phyloP scores from a whole-genome alignment of 2,329 filamentous ascomycete genomes.

The Ramichloridium luteum region DNA sequence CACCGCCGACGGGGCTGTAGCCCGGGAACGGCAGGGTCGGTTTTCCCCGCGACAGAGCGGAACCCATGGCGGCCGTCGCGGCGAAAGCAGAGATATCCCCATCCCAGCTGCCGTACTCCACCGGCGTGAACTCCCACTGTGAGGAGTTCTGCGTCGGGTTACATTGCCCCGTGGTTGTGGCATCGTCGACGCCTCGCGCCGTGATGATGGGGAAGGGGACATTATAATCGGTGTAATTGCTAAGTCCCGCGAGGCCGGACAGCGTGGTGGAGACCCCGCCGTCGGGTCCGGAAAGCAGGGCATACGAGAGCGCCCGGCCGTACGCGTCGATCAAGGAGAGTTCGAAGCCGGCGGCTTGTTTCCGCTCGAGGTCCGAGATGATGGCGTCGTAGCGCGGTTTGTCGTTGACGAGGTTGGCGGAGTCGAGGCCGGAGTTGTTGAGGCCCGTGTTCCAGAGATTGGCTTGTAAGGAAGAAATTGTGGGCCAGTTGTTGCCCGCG shows the following conservation, averaged over 20 bases:
- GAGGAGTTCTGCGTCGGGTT: constrained; percentile 39
- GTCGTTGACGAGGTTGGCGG: constrained; percentile 19
- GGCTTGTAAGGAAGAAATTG: constrained; percentile 28
- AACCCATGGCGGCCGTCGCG: constrained; percentile 48
- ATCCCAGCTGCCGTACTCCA: constrained; percentile 55
- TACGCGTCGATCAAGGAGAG: constrained; percentile 31
- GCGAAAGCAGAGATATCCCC: constrained; percentile 47
- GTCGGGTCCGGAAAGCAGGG: constrained; percentile 27
- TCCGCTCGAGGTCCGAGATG: constrained; percentile 24
- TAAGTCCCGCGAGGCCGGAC: constrained; percentile 23
- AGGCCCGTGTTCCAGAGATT: constrained; percentile 32
- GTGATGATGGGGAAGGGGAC: constrained; percentile 38
- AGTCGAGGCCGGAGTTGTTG: constrained; percentile 26
- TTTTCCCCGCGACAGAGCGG: constrained; percentile 41
- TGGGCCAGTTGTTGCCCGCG: constrained; percentile 36
- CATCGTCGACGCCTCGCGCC: constrained; percentile 23
- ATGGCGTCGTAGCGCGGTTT: constrained; percentile 22
- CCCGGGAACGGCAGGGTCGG: constrained; percentile 17
- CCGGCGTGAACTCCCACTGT: constrained; percentile 54
- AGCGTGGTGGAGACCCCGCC: constrained; percentile 28
- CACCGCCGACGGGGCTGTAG: not conserved
- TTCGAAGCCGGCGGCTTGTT: constrained; percentile 28
- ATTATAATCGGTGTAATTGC: constrained; percentile 30
- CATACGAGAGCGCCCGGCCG: constrained; percentile 30
- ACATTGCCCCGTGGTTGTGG: constrained; percentile 24